A percentile compares a stretch with the other conserved stretches of the same genome.
Conservation (phyloP, 2,329 filamentous ascomycete genomes). For the Aureobasidium sp. region DNA sequence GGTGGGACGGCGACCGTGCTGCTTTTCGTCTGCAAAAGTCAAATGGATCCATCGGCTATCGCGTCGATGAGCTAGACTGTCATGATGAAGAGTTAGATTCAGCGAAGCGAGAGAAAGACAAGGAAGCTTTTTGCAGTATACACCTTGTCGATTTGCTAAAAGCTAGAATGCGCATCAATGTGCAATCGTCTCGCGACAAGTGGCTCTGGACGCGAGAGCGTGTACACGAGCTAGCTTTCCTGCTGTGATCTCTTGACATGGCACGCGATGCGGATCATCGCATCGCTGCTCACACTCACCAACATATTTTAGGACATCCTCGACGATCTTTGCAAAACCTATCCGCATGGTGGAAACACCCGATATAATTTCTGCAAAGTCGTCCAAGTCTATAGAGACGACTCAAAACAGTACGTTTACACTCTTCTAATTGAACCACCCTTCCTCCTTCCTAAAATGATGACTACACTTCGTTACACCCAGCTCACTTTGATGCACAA, state of each 20-base stretch:
- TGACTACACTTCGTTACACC: constrained; percentile 90
- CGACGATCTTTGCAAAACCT: neutral
- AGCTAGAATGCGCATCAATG: constrained; percentile 10
- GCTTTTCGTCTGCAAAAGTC: constrained; percentile 7
- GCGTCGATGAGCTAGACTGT: constrained; percentile 1
- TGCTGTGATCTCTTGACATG: neutral
- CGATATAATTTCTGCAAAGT: neutral
- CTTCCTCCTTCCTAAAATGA: constrained; percentile 51
- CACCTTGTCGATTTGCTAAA: constrained; percentile 5
- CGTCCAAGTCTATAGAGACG: neutral
- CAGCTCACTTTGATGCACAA: constrained; percentile 98
- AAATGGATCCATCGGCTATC: neutral
- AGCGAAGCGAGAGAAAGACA: neutral
- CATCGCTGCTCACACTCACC: neutral
- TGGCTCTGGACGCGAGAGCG: constrained; percentile 13
- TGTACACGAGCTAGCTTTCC: constrained; percentile 5
- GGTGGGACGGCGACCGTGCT: constrained; percentile 8
- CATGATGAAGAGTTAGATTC: neutral
- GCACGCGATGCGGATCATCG: neutral
- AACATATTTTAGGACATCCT: neutral
- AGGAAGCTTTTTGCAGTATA: constrained; percentile 13
- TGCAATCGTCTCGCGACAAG: neutral
- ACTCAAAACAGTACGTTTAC: neutral
- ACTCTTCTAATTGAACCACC: constrained; percentile 16
- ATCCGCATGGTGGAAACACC: neutral